Evolutionary conservation across 441 rosid species (phyloP), one percentile per base, ranked within the genome.

Genomic region (Sinapis alba): DNA sequence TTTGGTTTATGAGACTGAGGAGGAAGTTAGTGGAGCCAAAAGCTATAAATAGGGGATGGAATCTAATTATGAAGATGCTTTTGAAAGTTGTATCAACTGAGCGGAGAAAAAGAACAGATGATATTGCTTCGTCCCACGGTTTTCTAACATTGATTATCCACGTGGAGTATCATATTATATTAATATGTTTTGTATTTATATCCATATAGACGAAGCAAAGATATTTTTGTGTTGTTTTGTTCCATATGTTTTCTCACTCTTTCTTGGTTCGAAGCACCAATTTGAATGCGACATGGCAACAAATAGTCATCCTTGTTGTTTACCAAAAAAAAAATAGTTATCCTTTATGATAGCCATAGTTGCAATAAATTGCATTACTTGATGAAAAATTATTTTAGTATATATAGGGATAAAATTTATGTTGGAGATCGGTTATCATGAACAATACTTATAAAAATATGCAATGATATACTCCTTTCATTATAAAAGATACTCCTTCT

Each of bases 221-320:
- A 58, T 15, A 59, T 62, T 5, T 2, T n/a, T n/a, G n/a, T 61
- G 62, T 75, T 47, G 2, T 45, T 58, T 65, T 38, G 21, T 20
- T 58, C 23, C 9, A 11, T 60, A 8, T 65, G 18, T 0, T 10
- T 57, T 19, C 32, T 57, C 71, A 24, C 32, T 41, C 77, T 73
- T 56, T 73, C 65, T 64, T 65, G 50, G 60, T 19, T 65, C 36
- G 19, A 73, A 57, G 65, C 65, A 38, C 58, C 21, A 38, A 10
- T n/a, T 13, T 7, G 76, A 51, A 62, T 13, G 53, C 38, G 20
- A 12, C 30, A 63, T 6, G 8, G n/a, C 24, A 50, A 53, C 60
- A 45, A 28, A 36, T 3, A 24, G 27, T 24, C 27, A 24, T 24
- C 27, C 27, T 24, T 24, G 27, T 24, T 3, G 27, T 24, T 24